Evolutionary conservation across 129 eudicot species (phyloP), one percentile per base, ranked within the genome.

Genomic region (Arctium lappa): DNA sequence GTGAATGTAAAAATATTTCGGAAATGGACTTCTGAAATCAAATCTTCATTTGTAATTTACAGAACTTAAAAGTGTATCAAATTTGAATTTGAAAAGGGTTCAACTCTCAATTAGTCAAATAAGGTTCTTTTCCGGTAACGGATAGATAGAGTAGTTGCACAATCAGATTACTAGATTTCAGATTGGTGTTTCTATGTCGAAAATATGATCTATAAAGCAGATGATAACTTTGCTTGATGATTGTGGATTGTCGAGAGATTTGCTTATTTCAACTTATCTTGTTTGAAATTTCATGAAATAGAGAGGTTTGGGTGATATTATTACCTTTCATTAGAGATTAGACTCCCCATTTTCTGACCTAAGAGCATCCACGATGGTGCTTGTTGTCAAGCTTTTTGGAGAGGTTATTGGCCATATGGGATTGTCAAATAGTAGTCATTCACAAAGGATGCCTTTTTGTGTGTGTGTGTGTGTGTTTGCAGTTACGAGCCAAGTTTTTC

Each of bases 91-190:
- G 68, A 60, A 60, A 60, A 18, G 22, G 66, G 66, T 56, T 56
- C 66, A 56, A 56, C 68, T 60, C 30, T 60, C 9, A 60, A 16
- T 5, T 16, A 60, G 68, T 60, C 29, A 60, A 60, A 4, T 29
- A 42, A 81, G 27, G 48, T 81, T 42, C 13, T 30, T 73, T 40
- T 65, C 30, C 33, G 46, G 74, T 18, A 39, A 74, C 33, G 44
- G 78, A 74, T 60, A 74, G 77, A 62, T 73, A 74, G 79, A 75
- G 80, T 81, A 29, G 62, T 81, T 62, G 68, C 46, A 37, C 18
- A 63, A 34, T 65, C 56, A 31, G 69, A 31, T 74, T 81, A 63
- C 36, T 74, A 74, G 74, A 34, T 82, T 82, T 75, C 38, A 56
- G 15, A 63, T 62, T 63, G 62, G 50, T 65, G 75, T 39, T 38